Percentiles rank a stretch among this genome's conserved stretches.
Evolutionary conservation across 2,329 filamentous ascomycete genomes (phyloP).

Genomic region (Nectriaceae sp.): DNA sequence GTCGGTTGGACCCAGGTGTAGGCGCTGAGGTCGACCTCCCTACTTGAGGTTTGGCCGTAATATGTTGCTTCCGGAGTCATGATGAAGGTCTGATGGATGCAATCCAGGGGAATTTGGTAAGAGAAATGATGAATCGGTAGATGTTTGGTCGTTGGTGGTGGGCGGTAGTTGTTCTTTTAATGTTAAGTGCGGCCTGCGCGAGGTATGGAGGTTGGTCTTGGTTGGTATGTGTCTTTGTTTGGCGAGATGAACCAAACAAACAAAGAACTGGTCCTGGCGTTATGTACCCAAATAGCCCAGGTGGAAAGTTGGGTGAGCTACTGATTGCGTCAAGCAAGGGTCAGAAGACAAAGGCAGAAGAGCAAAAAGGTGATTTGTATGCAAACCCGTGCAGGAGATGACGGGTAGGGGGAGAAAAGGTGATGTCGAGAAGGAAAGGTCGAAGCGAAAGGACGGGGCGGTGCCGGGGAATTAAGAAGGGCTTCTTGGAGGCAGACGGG

Average conservation of each 20-base stretch:
- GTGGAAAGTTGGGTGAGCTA: constrained; percentile 4
- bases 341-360: constrained; percentile 6
- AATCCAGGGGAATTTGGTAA: constrained; percentile 18
- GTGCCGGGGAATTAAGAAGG: constrained; percentile 18
- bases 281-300: constrained; percentile 2
- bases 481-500: constrained; percentile 10
- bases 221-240: constrained; percentile 17
- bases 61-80: constrained; percentile 23
- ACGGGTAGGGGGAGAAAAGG: neutral
- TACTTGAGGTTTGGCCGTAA: constrained; percentile 34
- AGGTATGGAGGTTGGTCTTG: neutral
- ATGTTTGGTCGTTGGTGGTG: neutral
- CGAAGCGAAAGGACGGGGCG: constrained; percentile 10
- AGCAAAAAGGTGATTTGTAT: neutral
- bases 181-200: neutral
- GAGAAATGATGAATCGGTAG: neutral
- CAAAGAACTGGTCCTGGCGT: constrained; percentile 9
- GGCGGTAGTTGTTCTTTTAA: neutral
- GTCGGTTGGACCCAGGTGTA: constrained; percentile 54
- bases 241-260: constrained; percentile 22
- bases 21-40: constrained; percentile 36
- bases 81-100: constrained; percentile 11
- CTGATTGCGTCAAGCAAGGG: constrained; percentile 23
- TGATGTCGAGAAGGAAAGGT: constrained; percentile 3
- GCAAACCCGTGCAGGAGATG: constrained; percentile 10